phyloP scores from a whole-genome alignment of 495 filamentous ascomycete genomes.

The Bombardia bombarda region DNA sequence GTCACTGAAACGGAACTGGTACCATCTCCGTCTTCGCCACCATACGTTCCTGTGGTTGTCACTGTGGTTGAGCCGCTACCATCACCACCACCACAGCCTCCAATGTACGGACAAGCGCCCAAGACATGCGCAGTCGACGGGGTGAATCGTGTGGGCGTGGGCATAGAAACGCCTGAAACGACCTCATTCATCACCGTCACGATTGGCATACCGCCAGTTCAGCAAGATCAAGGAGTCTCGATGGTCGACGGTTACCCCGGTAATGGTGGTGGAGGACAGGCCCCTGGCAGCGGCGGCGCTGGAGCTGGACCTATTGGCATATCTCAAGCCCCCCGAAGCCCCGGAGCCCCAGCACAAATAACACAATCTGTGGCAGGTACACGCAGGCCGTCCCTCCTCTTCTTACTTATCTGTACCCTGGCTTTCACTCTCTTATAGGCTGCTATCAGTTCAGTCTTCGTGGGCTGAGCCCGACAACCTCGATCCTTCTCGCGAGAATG shows the following conservation, averaged over 20 bases:
- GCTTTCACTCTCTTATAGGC: constrained; percentile 3
- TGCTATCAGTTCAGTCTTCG: neutral
- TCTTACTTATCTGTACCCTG: constrained; percentile 7
- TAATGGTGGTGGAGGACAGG: constrained; percentile 6
- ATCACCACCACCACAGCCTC: constrained; percentile 5
- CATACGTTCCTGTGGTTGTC: neutral
- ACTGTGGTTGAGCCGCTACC: neutral
- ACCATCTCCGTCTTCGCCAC: constrained; percentile 1
- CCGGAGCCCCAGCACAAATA: constrained; percentile 11
- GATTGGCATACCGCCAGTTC: constrained; percentile 2
- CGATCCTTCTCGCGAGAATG: too few species aligned
- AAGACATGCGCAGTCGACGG: constrained; percentile 7
- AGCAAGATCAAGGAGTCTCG: neutral
- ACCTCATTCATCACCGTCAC: constrained; percentile 13
- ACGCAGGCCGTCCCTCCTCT: constrained; percentile 4
- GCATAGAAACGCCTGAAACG: neutral
- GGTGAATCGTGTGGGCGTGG: constrained; percentile 1
- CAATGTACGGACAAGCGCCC: constrained; percentile 6
- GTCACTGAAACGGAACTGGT: neutral
- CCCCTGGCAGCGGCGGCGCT: constrained; percentile 6
- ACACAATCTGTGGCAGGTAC: constrained; percentile 8
- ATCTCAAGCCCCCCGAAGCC: constrained; percentile 5
- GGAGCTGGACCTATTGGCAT: constrained; percentile 2
- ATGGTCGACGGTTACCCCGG: constrained; percentile 4
- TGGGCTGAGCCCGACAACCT: neutral